Base-by-base conservation (phyloP, 495 filamentous ascomycete species). In the Staphylotrichum longicolle region DNA sequence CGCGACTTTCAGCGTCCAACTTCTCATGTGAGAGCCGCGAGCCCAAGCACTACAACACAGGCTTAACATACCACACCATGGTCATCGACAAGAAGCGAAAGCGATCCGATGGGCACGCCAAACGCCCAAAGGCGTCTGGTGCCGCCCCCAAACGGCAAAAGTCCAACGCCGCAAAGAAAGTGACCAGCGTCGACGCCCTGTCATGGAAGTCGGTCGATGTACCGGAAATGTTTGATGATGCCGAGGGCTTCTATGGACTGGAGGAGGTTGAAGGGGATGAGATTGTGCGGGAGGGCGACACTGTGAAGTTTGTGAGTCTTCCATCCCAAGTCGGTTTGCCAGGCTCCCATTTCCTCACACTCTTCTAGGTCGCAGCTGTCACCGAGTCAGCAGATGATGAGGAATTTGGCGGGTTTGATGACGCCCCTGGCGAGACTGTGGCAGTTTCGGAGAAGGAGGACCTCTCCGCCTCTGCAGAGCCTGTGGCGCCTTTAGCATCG, bases 191-290 rank as follows among this genome's bases (percentile, higher is more conserved):
- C n/a, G 85, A 94, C 64, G 81, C 86, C 15, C 80, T 98, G 37
- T 77, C 79, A 75, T 98, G 94, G 94, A 86, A 86, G 64, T 82
- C 86, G 60, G 91, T 96, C 14, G 72, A 85, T 30, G 80, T 97
- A 56, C 93, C 93, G 5, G 91, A 96, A 70, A 86, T 87, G 65
- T 80, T 96, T 62, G 89, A 94, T 46, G 90, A 98, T 79, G 89
- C 89, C n/a, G 91, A 91, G 64, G 94, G 95, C 0, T 96, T 98
- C 73, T 96, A 86, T 74, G 93, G 94, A 0, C 72, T 98, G 44
- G 93, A 98, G 64, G 94, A 98, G 68, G 85, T 97, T 49, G 90
- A 95, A 7, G 91, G 88, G 47, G 90, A 98, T 1, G 91, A 96
- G 35, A 79, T 98, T 20, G 75, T 95, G 37, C 80, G 77, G 44